Percentiles rank a stretch among this genome's conserved stretches.
Evolutionary conservation across 768 basidiomycete genomes (phyloP).

Genomic region (Leccinellum luteum): DNA sequence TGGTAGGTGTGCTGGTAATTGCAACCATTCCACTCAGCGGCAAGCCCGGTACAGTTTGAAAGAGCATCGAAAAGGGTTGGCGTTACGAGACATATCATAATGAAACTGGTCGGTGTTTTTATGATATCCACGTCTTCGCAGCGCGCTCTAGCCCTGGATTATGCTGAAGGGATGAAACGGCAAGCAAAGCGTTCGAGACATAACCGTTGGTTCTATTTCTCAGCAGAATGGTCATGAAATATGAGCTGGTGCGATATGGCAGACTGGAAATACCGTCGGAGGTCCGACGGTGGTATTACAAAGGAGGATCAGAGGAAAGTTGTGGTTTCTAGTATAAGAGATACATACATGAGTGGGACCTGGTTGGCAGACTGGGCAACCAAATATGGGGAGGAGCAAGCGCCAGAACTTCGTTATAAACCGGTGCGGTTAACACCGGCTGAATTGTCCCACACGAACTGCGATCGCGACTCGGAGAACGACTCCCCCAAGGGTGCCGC

Average conservation of each 20-base stretch:
- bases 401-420: no score
- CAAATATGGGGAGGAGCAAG: no score
- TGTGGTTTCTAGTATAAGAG: no score
- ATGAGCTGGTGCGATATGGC: constrained; percentile 46
- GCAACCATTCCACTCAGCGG: constrained; percentile 83
- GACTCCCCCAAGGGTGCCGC: no score
- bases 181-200: constrained; percentile 61
- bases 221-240: constrained; percentile 70
- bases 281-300: no score
- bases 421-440: no score
- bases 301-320: no score
- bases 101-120: constrained; percentile 78
- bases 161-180: constrained; percentile 46
- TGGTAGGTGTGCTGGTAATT: constrained; percentile 85
- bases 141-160: constrained; percentile 69
- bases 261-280: no score
- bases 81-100: constrained; percentile 48
- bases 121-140: constrained; percentile 82
- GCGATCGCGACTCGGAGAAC: no score
- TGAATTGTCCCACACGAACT: no score
- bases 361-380: no score
- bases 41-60: constrained; percentile 32
- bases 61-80: constrained; percentile 43
- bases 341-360: no score
- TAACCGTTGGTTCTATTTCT: constrained; percentile 81